Evolutionary conservation across 2,329 filamentous ascomycete genomes (phyloP).

Genomic region (Didymella pinodella): DNA sequence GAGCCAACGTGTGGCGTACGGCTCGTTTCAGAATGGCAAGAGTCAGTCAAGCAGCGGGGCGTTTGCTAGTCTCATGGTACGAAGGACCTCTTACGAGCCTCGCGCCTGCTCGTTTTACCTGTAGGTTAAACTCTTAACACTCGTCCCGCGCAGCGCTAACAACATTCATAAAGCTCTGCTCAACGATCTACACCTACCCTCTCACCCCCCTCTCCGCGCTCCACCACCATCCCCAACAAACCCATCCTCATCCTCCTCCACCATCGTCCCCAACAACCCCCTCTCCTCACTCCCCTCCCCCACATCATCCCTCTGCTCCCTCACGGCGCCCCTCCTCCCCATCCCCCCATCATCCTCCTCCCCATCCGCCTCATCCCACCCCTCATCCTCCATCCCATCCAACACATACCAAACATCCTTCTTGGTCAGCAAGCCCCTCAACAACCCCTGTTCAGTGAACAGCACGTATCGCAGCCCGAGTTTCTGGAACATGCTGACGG

Average conservation of each 20-base stretch:
- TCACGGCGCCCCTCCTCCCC: constrained; percentile 51
- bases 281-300: constrained; percentile 46
- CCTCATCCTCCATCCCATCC: constrained; percentile 62
- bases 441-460: constrained; percentile 80
- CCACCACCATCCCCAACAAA: constrained; percentile 23
- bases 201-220: not conserved
- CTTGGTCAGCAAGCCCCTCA: constrained; percentile 90
- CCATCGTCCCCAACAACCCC: constrained; percentile 47
- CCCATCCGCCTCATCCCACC: constrained; percentile 36
- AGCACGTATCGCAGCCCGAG: constrained; percentile 90
- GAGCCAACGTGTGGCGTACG: too few relatives aligned
- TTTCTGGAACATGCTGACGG: constrained; percentile 92
- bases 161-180: not conserved
- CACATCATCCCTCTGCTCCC: constrained; percentile 42
- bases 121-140: too few relatives aligned
- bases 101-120: too few relatives aligned
- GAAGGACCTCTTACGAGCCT: too few relatives aligned
- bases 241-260: constrained; percentile 36
- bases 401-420: constrained; percentile 97
- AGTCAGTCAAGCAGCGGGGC: too few relatives aligned
- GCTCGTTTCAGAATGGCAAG: too few relatives aligned
- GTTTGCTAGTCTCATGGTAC: too few relatives aligned
- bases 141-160: too few relatives aligned
- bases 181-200: not conserved
- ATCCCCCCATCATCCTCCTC: constrained; percentile 46